Conservation (phyloP, 2,329 filamentous ascomycete genomes). For the Scytalidium sp. region DNA sequence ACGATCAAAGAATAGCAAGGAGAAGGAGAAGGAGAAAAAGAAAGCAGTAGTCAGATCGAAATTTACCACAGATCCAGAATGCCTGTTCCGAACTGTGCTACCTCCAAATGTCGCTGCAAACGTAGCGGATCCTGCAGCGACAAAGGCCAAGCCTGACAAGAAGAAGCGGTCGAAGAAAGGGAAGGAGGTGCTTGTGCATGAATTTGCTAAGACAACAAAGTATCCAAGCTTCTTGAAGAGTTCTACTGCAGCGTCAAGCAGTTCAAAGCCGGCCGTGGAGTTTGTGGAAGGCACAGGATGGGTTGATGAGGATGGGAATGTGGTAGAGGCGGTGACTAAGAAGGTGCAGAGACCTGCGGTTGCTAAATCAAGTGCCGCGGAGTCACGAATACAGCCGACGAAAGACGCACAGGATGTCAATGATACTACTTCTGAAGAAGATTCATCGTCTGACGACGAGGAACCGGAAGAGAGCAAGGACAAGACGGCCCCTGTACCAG, state of each 20-base stretch:
- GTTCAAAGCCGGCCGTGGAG: constrained; percentile 48
- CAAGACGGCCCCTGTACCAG: constrained; percentile 4
- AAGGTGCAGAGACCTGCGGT: constrained; percentile 19
- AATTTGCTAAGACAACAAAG: constrained; percentile 83
- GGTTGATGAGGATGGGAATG: constrained; percentile 74
- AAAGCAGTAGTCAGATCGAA: constrained; percentile 66
- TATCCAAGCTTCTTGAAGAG: constrained; percentile 78
- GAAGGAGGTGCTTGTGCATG: constrained; percentile 71
- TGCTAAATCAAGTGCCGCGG: neutral
- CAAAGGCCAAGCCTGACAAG: constrained; percentile 37
- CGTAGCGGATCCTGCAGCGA: constrained; percentile 31
- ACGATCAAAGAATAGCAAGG: constrained; percentile 47
- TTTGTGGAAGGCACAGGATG: constrained; percentile 86
- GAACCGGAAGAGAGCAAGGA: constrained; percentile 8
- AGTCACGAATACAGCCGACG: neutral
- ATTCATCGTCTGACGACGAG: constrained; percentile 5
- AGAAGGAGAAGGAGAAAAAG: constrained; percentile 45
- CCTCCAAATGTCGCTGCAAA: constrained; percentile 50
- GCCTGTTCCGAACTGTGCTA: constrained; percentile 79
- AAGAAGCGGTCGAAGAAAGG: constrained; percentile 53
- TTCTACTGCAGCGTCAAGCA: constrained; percentile 35
- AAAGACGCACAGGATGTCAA: neutral
- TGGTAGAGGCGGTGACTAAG: constrained; percentile 57
- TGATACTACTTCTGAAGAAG: constrained; percentile 18
- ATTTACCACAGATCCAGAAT: constrained; percentile 77